Evolutionary conservation across 2,329 filamentous ascomycete species (phyloP).

Genomic region (Diaporthe sp.): DNA sequence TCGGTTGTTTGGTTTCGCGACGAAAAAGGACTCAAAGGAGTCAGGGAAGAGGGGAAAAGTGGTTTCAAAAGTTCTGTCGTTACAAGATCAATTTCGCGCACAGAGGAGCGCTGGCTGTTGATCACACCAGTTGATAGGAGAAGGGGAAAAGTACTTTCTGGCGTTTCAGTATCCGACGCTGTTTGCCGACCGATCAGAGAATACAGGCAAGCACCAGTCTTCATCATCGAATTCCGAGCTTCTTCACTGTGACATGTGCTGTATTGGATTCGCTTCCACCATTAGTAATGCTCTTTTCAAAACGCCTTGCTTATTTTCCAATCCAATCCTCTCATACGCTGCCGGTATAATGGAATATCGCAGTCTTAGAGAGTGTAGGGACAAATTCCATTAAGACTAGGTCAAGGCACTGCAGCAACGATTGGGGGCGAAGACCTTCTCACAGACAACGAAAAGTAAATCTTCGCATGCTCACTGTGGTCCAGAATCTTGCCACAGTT

Average conservation of each 20-base stretch:
- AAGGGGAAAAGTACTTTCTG: neutral
- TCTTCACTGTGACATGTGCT: neutral
- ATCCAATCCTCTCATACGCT: accelerated
- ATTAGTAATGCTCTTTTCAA: neutral
- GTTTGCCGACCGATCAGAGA: neutral
- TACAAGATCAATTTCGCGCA: neutral
- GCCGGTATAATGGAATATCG: too few species aligned
- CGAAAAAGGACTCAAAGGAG: neutral
- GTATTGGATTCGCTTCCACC: neutral
- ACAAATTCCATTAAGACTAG: neutral
- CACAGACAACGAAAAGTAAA: neutral
- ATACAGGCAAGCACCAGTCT: neutral
- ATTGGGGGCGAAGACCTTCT: neutral
- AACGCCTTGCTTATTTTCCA: too few species aligned
- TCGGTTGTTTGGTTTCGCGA: neutral
- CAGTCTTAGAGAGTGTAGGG: neutral
- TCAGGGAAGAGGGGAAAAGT: neutral
- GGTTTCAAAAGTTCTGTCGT: neutral
- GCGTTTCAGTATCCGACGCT: neutral
- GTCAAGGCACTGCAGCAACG: neutral
- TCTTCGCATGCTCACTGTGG: neutral
- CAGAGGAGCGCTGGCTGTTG: neutral
- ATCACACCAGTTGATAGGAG: neutral
- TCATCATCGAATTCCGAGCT: neutral
- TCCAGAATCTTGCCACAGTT: neutral